These are phyloP conservation scores for Verticillium isaacii DNA, from an alignment of 2,329 filamentous ascomycete species.

Conservation along the genomic window DNA sequence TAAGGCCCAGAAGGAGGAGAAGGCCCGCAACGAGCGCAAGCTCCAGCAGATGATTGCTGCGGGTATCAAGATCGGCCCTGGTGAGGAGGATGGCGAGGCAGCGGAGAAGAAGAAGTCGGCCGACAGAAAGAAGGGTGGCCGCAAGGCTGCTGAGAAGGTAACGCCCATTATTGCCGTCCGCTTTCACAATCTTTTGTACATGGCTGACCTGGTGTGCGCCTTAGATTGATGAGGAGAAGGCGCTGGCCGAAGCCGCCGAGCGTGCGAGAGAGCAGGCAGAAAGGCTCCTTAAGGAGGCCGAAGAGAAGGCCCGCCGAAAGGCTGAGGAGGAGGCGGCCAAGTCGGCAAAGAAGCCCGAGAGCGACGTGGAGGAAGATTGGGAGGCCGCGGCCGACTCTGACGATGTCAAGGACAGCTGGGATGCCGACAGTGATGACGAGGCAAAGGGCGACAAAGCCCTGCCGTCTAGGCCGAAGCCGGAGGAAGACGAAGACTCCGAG, in stretches of 20 bases:
- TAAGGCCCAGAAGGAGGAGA: slow-evolving; percentile 80
- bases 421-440: slow-evolving; percentile 76
- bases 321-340: slow-evolving; percentile 52
- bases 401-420: slow-evolving; percentile 91
- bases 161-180: slow-evolving; percentile 11
- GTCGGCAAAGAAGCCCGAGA: slow-evolving; percentile 50
- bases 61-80: slow-evolving; percentile 66
- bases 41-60: slow-evolving; percentile 81
- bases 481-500: slow-evolving; percentile 15
- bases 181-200: neutral
- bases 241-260: slow-evolving; percentile 72
- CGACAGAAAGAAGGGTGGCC: slow-evolving; percentile 67
- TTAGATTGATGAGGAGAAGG: slow-evolving; percentile 71
- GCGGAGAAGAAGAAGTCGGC: slow-evolving; percentile 71
- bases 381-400: slow-evolving; percentile 74
- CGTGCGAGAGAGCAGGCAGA: slow-evolving; percentile 66
- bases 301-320: slow-evolving; percentile 52
- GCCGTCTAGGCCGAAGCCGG: slow-evolving; percentile 18
- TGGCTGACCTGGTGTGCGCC: neutral
- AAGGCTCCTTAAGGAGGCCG: slow-evolving; percentile 56
- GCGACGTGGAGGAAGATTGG: slow-evolving; percentile 78
- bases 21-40: slow-evolving; percentile 72
- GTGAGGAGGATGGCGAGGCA: slow-evolving; percentile 41
- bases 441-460: slow-evolving; percentile 27
- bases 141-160: slow-evolving; percentile 52